A percentile compares a stretch with the other conserved stretches of the same genome.
These are phyloP conservation scores for Exophiala viscosa DNA, from an alignment of 2,329 filamentous ascomycete species.

Conservation along the genomic window DNA sequence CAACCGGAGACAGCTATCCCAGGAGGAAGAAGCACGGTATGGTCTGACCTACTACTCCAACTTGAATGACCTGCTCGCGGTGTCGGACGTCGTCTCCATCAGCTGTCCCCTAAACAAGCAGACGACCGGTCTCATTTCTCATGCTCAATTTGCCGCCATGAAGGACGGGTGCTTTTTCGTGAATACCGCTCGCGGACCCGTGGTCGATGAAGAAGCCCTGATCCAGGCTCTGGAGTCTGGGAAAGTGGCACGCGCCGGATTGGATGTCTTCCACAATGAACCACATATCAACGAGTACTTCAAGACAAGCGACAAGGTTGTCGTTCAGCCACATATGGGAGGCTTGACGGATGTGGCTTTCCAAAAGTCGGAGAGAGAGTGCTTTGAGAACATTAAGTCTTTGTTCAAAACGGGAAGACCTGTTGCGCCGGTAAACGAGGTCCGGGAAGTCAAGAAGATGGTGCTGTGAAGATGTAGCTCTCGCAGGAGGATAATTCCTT, in stretches of 20 bases:
- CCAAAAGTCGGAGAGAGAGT: slow-evolving; percentile 43
- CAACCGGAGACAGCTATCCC: slow-evolving; percentile 61
- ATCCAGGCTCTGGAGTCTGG: slow-evolving; percentile 46
- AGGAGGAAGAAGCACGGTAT: slow-evolving; percentile 47
- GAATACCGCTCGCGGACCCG: slow-evolving; percentile 51
- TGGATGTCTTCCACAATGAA: slow-evolving; percentile 28
- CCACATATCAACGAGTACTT: background rate
- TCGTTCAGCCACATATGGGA: slow-evolving; percentile 46
- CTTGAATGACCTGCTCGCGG: slow-evolving; percentile 33
- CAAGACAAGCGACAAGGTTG: slow-evolving; percentile 25
- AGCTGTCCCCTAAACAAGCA: slow-evolving; percentile 24
- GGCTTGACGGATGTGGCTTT: slow-evolving; percentile 45
- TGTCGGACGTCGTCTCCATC: slow-evolving; percentile 35
- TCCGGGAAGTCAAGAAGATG: too few relatives aligned
- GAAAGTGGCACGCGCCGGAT: slow-evolving; percentile 44
- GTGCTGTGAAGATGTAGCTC: too few relatives aligned
- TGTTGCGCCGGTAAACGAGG: slow-evolving; percentile 38
- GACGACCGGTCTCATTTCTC: slow-evolving; percentile 30
- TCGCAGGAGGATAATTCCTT: too few relatives aligned
- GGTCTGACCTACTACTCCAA: slow-evolving; percentile 16
- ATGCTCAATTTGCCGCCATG: slow-evolving; percentile 44
- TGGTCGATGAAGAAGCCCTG: slow-evolving; percentile 49
- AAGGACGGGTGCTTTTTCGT: slow-evolving; percentile 48
- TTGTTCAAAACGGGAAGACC: slow-evolving; percentile 40
- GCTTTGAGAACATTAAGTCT: slow-evolving; percentile 46